phyloP scores from a whole-genome alignment of 345 rosid species.

The Pugionium cornutum region DNA sequence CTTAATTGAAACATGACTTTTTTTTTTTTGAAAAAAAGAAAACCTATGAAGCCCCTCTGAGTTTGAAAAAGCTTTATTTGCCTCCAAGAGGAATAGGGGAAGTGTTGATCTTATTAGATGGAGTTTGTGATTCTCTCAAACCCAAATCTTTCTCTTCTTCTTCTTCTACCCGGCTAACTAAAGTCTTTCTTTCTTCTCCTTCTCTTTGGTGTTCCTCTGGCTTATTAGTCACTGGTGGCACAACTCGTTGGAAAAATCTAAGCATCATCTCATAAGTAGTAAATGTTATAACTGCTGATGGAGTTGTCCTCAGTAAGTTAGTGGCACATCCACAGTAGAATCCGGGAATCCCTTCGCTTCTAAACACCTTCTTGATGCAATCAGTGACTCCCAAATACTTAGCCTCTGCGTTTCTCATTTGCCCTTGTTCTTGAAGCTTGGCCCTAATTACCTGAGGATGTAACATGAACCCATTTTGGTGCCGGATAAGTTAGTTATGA shows the following conservation, averaged over 20 bases:
- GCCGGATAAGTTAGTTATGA: background rate
- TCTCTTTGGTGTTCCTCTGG: constrained; percentile 20
- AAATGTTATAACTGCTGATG: constrained; percentile 82
- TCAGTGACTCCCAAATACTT: constrained; percentile 68
- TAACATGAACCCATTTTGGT: constrained; percentile 15
- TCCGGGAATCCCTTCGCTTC: constrained; percentile 67
- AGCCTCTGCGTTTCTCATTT: constrained; percentile 46
- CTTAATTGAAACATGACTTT: constrained; percentile 26
- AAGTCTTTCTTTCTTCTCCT: constrained; percentile 24
- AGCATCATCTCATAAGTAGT: constrained; percentile 82
- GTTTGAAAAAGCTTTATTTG: constrained; percentile 29
- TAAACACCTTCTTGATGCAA: constrained; percentile 73
- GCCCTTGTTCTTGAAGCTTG: constrained; percentile 97
- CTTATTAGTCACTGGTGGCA: constrained; percentile 45
- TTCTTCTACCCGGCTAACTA: constrained; percentile 22
- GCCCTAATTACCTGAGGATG: constrained; percentile 73
- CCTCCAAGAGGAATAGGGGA: constrained; percentile 39
- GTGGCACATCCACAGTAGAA: constrained; percentile 89
- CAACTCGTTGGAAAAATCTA: constrained; percentile 47
- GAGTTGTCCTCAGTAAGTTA: constrained; percentile 75
- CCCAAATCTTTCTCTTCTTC: constrained; percentile 35
- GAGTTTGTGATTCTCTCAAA: constrained; percentile 37
- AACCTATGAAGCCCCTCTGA: constrained; percentile 29
- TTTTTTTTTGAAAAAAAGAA: background rate
- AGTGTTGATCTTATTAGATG: constrained; percentile 33